Conservation (phyloP, 2,329 filamentous ascomycete genomes). For the Hymenoscyphus repandus region DNA sequence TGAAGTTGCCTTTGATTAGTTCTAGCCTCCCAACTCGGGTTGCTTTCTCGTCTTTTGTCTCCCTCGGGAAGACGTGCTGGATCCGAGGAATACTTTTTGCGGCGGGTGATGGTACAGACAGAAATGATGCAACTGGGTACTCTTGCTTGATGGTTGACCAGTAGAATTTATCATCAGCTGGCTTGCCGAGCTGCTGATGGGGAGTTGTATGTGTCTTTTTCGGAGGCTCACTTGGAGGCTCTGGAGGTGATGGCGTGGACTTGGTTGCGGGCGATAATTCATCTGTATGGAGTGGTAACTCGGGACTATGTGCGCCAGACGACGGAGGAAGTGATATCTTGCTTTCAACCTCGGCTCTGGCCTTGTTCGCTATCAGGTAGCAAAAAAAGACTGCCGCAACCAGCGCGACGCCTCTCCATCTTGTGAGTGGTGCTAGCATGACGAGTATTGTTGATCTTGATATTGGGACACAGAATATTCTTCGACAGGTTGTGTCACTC, state of each 20-base stretch:
- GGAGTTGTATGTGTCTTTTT: not conserved
- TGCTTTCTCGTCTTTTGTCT: conserved; percentile 7
- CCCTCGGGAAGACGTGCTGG: conserved; percentile 17
- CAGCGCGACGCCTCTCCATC: not conserved
- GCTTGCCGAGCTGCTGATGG: too few relatives aligned
- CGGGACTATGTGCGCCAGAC: not conserved
- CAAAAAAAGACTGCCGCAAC: not conserved
- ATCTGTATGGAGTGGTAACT: not conserved
- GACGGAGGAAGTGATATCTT: too few relatives aligned
- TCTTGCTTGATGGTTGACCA: not conserved
- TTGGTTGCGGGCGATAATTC: not conserved
- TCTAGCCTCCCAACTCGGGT: conserved; percentile 12
- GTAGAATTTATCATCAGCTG: not conserved
- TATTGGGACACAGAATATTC: not conserved
- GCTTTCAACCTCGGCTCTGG: too few relatives aligned
- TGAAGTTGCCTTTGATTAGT: conserved; percentile 8
- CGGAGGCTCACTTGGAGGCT: not conserved
- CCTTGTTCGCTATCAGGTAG: too few relatives aligned
- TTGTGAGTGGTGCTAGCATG: not conserved
- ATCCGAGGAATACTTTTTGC: conserved; percentile 16
- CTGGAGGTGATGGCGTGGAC: not conserved
- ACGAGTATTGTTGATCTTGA: not conserved
- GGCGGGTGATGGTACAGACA: conserved; percentile 6
- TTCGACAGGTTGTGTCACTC: not conserved
- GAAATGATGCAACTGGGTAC: conserved; percentile 9